Evolutionary conservation across 2,329 filamentous ascomycete species (phyloP).

Genomic region (Talaromyces sp.): DNA sequence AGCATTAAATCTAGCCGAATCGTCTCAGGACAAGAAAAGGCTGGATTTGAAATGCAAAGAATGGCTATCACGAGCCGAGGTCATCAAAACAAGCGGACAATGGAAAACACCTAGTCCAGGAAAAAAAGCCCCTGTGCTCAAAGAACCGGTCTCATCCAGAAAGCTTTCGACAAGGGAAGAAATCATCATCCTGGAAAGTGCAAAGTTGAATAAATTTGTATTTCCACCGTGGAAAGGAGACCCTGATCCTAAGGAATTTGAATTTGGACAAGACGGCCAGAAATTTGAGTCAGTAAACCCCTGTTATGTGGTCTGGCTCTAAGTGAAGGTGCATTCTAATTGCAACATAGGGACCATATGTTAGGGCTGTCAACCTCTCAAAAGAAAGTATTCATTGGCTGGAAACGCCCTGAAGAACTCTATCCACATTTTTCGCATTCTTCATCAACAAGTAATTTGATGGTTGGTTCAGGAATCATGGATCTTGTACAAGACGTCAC

Average conservation of each 20-base stretch:
- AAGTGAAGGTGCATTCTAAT: background rate
- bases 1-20: slow-evolving; percentile 58
- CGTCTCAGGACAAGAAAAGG: slow-evolving; percentile 57
- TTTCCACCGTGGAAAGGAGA: slow-evolving; percentile 79
- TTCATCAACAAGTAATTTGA: slow-evolving; percentile 43
- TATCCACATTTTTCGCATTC: slow-evolving; percentile 37
- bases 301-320: background rate
- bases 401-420: slow-evolving; percentile 71
- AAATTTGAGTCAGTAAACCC: slow-evolving; percentile 56
- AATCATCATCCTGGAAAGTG: slow-evolving; percentile 69
- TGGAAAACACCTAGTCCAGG: slow-evolving; percentile 22
- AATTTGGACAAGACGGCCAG: slow-evolving; percentile 41
- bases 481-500: slow-evolving; percentile 94
- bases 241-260: slow-evolving; percentile 59
- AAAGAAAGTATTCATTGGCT: slow-evolving; percentile 68
- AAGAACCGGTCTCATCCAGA: slow-evolving; percentile 50
- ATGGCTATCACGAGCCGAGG: slow-evolving; percentile 66
- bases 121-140: slow-evolving; percentile 25
- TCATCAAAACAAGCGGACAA: slow-evolving; percentile 54
- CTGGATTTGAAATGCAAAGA: slow-evolving; percentile 64
- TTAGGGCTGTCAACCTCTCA: slow-evolving; percentile 63
- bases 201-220: slow-evolving; percentile 71
- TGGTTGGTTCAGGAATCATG: slow-evolving; percentile 54
- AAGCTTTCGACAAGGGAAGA: slow-evolving; percentile 64
- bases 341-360: slow-evolving; percentile 3